Base-by-base conservation (phyloP, 169 alveolate genomes). In the Plasmodium berghei region DNA sequence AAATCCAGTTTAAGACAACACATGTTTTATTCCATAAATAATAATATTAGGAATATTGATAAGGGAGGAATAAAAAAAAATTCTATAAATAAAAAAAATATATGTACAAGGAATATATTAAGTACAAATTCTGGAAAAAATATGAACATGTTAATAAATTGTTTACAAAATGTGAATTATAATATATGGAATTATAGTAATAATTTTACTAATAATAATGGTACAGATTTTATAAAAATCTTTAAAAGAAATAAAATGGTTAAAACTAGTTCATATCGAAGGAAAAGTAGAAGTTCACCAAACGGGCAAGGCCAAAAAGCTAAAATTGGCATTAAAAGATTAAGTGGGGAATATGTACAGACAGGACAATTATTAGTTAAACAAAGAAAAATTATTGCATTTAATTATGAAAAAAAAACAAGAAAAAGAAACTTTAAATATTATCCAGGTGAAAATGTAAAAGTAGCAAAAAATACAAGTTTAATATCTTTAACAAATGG, bases 261-360 rank as follows among this genome's bases (percentile, higher is more conserved):
- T 40, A 95, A 95, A 87, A 93, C 94, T 0, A 93, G 96, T 14
- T 94, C 97, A n/a, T 95, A 95, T 71, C 90, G 94, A 14, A 92
- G 97, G 14, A 93, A 95, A n/a, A 85, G 96, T 18, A 87, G 97
- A n/a, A 94, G 96, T 24, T 95, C 97, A 3, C 97, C 97, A 6
- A 93, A 96, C 46, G 96, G 96, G 5, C 97, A 95, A 87, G 89
- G 93, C 2, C 92, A 87, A 73, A 95, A 96, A 87, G 97, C 98
- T 0, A 95, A 95, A 86, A 75, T 96, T 8, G 98, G 98, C 6
- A 64, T 93, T 14, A 88, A 92, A 69, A 91, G 97, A 12, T 88
- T 96, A 26, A 89, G 97, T 1, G 97, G 96, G 2, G 98, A 96
- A 69, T 96, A 94, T 73, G 97, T 95, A 16, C 71, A 87, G 58